Evolutionary conservation across 163 green algal genomes (phyloP), one percentile per base, ranked within the genome.

Genomic region (Dunaliella salina): DNA sequence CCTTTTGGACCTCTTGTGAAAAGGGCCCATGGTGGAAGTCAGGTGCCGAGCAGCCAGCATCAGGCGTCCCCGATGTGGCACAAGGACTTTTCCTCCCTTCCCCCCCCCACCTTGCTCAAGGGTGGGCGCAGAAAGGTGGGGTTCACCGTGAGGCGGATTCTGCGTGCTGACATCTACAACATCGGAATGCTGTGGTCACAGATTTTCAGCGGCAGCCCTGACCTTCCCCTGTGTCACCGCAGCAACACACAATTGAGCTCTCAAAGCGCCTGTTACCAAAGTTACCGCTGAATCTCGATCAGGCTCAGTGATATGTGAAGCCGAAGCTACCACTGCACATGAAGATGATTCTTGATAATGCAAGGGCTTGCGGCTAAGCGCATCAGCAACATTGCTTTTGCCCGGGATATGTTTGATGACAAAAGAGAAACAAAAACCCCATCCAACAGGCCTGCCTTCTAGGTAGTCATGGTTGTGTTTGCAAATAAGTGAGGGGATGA

Each of bases 401-500:
- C 57, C 57, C 57, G 57, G 57, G 57, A n/a, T n/a, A n/a, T n/a
- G n/a, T n/a, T n/a, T n/a, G n/a, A n/a, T n/a, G n/a, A n/a, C n/a
- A n/a, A n/a, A 69, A 69, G 15, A 15, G 15, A 69, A 18, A 69
- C 57, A 79, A 84, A 87, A 33, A 86, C 87, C 79, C 26, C 33
- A 67, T 45, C 80, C 35, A 90, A 59, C 20, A n/a, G 0, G 75
- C 26, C 1, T 84, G 32, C 22, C 63, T 57, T 20, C 45, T 34
- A 32, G 50, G 26, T 11, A 79, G 26, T 59, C 25, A 8, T 90
- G 75, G 34, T 40, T 33, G 46, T 24, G 84, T 80, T 18, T 91
- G 85, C 11, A 93, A 86, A 33, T 88, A 81, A 11, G 71, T 79
- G 24, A 15, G n/a, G n/a, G 88, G 69, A 17, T 83, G 35, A 81